Conservation (phyloP, 306 rosid genomes). For the Cucurbita ficifolia region DNA sequence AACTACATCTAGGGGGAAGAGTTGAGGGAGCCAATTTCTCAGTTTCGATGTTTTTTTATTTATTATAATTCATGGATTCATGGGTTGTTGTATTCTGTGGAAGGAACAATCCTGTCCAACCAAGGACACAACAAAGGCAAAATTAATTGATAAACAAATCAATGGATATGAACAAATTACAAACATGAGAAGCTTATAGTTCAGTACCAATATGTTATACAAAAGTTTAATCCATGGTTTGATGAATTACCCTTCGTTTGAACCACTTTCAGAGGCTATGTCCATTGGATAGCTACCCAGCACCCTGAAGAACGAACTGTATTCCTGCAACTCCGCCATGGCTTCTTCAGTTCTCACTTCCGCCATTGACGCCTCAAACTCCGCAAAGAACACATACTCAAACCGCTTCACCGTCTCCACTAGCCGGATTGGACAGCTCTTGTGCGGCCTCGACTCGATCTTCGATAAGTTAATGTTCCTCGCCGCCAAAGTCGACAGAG, state of each 20-base stretch:
- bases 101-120: too few species aligned
- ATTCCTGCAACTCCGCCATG: slow-evolving; percentile 85
- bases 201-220: neutral
- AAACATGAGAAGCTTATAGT: too few species aligned
- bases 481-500: slow-evolving; percentile 65
- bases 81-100: too few species aligned
- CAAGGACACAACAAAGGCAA: too few species aligned
- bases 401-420: slow-evolving; percentile 76
- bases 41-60: too few species aligned
- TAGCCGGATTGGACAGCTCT: slow-evolving; percentile 73
- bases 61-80: too few species aligned
- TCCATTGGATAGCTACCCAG: slow-evolving; percentile 92
- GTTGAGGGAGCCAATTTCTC: too few species aligned
- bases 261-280: slow-evolving; percentile 29
- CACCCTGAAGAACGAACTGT: slow-evolving; percentile 76
- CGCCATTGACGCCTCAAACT: slow-evolving; percentile 91
- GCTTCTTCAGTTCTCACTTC: slow-evolving; percentile 78
- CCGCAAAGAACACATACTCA: slow-evolving; percentile 81
- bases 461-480: slow-evolving; percentile 71
- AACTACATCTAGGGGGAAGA: too few species aligned
- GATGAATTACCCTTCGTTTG: neutral
- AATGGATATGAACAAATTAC: too few species aligned
- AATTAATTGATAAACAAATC: too few species aligned
- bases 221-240: neutral
- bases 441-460: slow-evolving; percentile 83